Evolutionary conservation across 2,329 filamentous ascomycete genomes (phyloP), one percentile per base, ranked within the genome.

Genomic region (Hawksworthiomyces lignivorus): DNA sequence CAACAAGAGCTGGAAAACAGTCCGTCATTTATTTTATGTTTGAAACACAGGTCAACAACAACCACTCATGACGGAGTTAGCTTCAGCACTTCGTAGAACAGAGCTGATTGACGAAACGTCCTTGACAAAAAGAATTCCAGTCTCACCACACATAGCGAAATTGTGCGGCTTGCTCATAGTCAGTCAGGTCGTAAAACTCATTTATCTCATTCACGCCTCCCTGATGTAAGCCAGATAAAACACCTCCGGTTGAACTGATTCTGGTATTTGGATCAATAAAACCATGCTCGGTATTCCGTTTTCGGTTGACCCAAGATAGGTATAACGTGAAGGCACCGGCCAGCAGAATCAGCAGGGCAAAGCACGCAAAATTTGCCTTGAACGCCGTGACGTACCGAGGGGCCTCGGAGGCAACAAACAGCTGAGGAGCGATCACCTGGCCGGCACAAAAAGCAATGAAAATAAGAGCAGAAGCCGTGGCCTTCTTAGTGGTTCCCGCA

Each of bases 371-470:
- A 7, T 33, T 38, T 79, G 80, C 56, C 75, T 81, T 64, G 49
- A 82, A 80, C 0, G 76, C 79, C 28, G 73, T 77, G 32, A 72
- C 67, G 54, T 83, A 85, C 2, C 67, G 61, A 0, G 80, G 80
- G 0, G 68, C 65, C 52, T 84, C 75, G 32, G 57, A 59, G n/a
- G 64, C 60, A 14, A 74, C 61, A 60, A 80, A 81, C 3, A 79
- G 66, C 61, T 80, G 75, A 4, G 75, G 73, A 3, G 70, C 69
- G 20, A 54, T 50, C 29, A 75, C 73, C 48, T 78, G 78, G 20
- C 72, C 73, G 4, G 68, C 62, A 38, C 68, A 72, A 44, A 72
- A 73, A 5, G 62, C 62, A 35, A 73, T 67, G 10, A 72, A 56
- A 35, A 69, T 73, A 58, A 76, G 62, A 0, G 73, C 70, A 0